These are phyloP conservation scores for Penicillium roqueforti DNA, from an alignment of 495 filamentous ascomycete genomes.

Conservation along the genomic window DNA sequence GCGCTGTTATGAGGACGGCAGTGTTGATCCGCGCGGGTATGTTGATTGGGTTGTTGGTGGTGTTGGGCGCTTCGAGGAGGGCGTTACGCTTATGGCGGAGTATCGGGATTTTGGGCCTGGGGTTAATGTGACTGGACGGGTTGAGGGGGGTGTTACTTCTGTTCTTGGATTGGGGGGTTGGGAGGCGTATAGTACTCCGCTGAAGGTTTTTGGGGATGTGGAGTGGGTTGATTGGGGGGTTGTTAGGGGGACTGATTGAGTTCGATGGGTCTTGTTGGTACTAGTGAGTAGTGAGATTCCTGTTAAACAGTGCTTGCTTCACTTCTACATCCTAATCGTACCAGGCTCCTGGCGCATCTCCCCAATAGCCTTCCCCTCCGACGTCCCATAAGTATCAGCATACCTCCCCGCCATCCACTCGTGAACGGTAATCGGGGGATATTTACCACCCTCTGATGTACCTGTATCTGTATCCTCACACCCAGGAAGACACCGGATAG, in stretches of 20 bases:
- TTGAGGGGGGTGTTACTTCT: slow-evolving; percentile 37
- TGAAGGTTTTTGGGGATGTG: slow-evolving; percentile 53
- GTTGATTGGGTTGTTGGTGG: slow-evolving; percentile 47
- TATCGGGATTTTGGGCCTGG: slow-evolving; percentile 52
- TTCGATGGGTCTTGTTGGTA: background rate
- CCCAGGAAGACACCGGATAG: slow-evolving; percentile 20
- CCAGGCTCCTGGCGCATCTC: background rate
- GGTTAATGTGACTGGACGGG: slow-evolving; percentile 47
- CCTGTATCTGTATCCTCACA: slow-evolving; percentile 14
- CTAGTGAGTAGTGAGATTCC: background rate
- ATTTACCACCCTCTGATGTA: slow-evolving; percentile 15
- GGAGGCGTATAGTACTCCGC: slow-evolving; percentile 42
- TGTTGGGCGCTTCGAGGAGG: slow-evolving; percentile 34
- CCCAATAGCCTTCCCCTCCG: background rate
- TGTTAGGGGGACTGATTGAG: slow-evolving; percentile 12
- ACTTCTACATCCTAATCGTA: background rate
- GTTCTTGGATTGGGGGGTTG: slow-evolving; percentile 39
- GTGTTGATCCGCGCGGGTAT: slow-evolving; percentile 49
- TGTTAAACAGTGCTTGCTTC: background rate
- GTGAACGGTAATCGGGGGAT: slow-evolving; percentile 24
- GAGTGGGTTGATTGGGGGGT: slow-evolving; percentile 50
- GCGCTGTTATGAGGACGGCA: slow-evolving; percentile 47
- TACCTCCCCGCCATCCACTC: slow-evolving; percentile 25
- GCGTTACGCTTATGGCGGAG: slow-evolving; percentile 54
- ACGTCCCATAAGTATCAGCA: slow-evolving; percentile 24